Evolutionary conservation across 768 basidiomycete species (phyloP).

Genomic region (Russula sp.): DNA sequence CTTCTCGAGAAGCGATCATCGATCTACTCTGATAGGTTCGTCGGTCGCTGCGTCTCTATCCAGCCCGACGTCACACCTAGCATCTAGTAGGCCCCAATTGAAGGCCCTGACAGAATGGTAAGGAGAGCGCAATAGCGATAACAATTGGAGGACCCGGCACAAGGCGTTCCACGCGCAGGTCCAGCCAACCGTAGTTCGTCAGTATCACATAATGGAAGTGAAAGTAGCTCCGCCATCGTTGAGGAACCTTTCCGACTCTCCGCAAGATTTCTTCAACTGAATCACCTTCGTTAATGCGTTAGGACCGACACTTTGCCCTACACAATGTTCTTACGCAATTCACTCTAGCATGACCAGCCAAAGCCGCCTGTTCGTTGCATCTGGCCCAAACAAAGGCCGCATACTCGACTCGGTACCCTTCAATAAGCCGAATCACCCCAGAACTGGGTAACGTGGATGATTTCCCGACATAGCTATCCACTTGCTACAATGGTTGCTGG

Average conservation of each 20-base stretch:
- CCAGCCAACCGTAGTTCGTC: conserved; percentile 29
- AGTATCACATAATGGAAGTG: conserved; percentile 31
- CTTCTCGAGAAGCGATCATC: conserved; percentile 30
- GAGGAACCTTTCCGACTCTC: conserved; percentile 31
- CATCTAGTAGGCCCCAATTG: conserved; percentile 22
- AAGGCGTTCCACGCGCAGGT: conserved; percentile 40
- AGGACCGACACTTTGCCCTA: not conserved
- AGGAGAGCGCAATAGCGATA: conserved; percentile 1
- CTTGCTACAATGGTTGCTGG: conserved; percentile 29
- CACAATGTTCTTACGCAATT: not conserved
- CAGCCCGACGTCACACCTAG: not conserved
- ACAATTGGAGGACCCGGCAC: conserved; percentile 38
- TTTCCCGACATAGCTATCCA: conserved; percentile 22
- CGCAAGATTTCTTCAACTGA: conserved; percentile 33
- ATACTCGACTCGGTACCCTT: conserved; percentile 39
- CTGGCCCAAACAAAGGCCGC: conserved; percentile 41
- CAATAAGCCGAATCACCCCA: conserved; percentile 23
- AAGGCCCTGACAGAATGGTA: conserved; percentile 29
- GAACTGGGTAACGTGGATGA: not conserved
- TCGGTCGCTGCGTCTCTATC: not conserved
- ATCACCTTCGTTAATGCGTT: conserved; percentile 35
- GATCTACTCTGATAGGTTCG: conserved; percentile 31
- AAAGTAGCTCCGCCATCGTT: conserved; percentile 32
- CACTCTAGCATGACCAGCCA: conserved; percentile 29
- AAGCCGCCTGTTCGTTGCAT: conserved; percentile 37